These are phyloP conservation scores for Aspergillus carlsbadensis DNA, from an alignment of 495 filamentous ascomycete species.

Conservation along the genomic window DNA sequence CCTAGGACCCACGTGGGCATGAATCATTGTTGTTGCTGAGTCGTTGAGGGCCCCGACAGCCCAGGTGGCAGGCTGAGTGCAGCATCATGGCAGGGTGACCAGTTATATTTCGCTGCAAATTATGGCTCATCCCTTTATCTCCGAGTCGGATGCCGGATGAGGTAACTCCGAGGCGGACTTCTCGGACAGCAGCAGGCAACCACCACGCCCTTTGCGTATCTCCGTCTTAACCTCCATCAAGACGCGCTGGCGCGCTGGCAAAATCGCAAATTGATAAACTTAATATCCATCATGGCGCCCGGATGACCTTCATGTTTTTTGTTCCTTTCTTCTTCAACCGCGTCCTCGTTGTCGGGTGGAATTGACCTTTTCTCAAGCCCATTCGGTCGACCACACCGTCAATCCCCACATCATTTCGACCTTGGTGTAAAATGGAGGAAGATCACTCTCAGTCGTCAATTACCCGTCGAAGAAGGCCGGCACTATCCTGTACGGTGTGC, in stretches of 20 bases:
- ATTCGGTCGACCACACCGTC: constrained; percentile 10
- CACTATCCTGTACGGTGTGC: constrained; percentile 50
- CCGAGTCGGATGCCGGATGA: background rate
- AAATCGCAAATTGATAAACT: background rate
- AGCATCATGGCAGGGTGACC: too few relatives aligned
- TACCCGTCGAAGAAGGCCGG: constrained; percentile 37
- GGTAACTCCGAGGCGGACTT: constrained; percentile 24
- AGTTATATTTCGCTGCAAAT: too few relatives aligned
- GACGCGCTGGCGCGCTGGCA: background rate
- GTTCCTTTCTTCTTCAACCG: background rate
- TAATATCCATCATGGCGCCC: background rate
- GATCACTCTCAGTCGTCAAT: constrained; percentile 18
- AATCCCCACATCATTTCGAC: background rate
- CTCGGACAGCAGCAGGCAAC: background rate
- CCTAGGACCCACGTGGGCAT: too few relatives aligned
- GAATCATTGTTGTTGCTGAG: too few relatives aligned
- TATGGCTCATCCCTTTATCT: background rate
- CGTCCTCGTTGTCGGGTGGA: background rate
- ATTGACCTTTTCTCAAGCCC: background rate
- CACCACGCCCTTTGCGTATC: constrained; percentile 5
- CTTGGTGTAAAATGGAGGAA: background rate
- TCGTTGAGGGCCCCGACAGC: too few relatives aligned
- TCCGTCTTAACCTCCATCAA: constrained; percentile 1
- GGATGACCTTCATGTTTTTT: background rate
- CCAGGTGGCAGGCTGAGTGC: too few relatives aligned